phyloP scores from a whole-genome alignment of 2,329 filamentous ascomycete species.

The Cladosporium velox region DNA sequence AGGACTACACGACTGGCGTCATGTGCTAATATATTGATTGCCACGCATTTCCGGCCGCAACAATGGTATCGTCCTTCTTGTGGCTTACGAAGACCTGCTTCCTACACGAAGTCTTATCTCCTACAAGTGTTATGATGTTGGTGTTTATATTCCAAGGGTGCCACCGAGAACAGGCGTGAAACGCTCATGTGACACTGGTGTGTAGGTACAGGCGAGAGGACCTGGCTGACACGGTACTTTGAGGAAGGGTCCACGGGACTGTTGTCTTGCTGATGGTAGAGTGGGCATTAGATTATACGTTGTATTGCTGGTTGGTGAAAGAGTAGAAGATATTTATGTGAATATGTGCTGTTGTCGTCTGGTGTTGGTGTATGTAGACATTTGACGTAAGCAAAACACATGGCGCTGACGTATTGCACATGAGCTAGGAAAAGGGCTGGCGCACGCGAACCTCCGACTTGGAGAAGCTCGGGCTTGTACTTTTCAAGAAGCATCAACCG shows the following conservation, averaged over 20 bases:
- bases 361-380: neutral
- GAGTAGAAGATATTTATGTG: neutral
- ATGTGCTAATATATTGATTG: neutral
- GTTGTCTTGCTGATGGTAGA: neutral
- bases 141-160: neutral
- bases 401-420: neutral
- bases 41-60: neutral
- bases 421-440: slow-evolving; percentile 5
- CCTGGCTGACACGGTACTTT: neutral
- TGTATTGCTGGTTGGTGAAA: neutral
- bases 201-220: neutral
- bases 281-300: neutral
- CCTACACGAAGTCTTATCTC: neutral
- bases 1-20: neutral
- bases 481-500: neutral
- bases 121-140: neutral
- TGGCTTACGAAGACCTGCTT: neutral
- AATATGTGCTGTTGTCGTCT: too few species aligned
- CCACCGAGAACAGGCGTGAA: neutral
- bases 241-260: neutral
- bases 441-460: neutral
- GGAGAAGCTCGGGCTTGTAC: neutral
- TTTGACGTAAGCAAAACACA: neutral
- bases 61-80: neutral
- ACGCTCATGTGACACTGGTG: slow-evolving; percentile 9